Base-by-base conservation (phyloP, 1,284 basidiomycete genomes). In the Volvariella surrecta region DNA sequence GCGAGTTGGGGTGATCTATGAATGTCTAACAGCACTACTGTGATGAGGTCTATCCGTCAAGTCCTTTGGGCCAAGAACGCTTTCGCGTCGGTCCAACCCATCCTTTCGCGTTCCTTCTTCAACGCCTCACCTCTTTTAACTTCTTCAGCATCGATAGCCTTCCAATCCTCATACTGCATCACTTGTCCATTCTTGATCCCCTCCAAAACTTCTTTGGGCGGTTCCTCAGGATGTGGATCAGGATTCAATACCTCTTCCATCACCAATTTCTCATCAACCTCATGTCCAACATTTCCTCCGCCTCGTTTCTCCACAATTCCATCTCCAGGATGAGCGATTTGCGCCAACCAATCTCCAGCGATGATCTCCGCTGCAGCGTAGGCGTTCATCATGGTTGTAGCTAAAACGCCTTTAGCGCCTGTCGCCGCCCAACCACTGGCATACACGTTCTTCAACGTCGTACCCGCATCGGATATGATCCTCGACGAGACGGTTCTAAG, bases 361-460 rank as follows among this genome's bases (percentile, higher is more conserved):
- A 95, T 76, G 1, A 72, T 68, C 40, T 89, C 82, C 0, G 86
- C 84, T 1, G 88, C 81, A 2, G 70, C 68, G 57, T 93, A 93
- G 13, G 95, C 90, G 59, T 97, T 79, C 62, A 91, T 80, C 92
- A 99, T 94, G 18, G 96, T 98, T 13, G 83, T 75, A 0, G 91
- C 94, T 38, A 99, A 76, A 10, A 99, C 93, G 3, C 96, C 95
- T 37, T 81, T 82, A 0, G 95, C 93, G 17, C 95, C 96, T 9
- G 79, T 80, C 0, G 92, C 87, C 0, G 91, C 84, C 96, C 96
- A 99, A 2, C 95, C 95, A 1, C 89, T 85, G 1, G 89, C 85
- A 58, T 97, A 98, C n/a, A 91, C 70, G 31, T 84, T 83, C 19
- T 71, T 71, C 45, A 76, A 42, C 1, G 57, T 64, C 16, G 50